A percentile compares a stretch with the other conserved stretches of the same genome.
These are phyloP conservation scores for Aspergillus costaricaensis DNA, from an alignment of 2,329 filamentous ascomycete genomes.

Conservation along the genomic window DNA sequence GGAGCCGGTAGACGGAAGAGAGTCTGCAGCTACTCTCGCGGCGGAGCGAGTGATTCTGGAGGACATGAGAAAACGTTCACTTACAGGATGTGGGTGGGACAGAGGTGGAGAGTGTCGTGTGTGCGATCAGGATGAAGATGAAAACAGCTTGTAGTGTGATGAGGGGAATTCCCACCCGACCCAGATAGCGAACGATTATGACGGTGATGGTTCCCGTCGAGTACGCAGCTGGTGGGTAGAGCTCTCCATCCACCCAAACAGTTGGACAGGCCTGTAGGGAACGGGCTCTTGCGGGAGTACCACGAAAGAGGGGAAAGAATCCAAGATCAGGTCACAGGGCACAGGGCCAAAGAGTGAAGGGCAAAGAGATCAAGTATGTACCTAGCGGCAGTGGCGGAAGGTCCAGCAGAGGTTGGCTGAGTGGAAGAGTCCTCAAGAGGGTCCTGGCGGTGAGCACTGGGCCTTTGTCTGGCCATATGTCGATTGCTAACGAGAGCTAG, in stretches of 20 bases:
- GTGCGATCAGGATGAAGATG: neutral
- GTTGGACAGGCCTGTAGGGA: neutral
- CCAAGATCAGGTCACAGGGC: constrained; percentile 3
- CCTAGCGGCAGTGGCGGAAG: constrained; percentile 37
- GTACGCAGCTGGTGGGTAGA: constrained; percentile 1
- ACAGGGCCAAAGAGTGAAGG: constrained; percentile 12
- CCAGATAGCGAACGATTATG: neutral
- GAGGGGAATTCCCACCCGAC: neutral
- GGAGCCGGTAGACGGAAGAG: constrained; percentile 47
- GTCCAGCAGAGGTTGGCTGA: constrained; percentile 34
- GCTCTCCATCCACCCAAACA: constrained; percentile 4
- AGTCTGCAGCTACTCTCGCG: constrained; percentile 79
- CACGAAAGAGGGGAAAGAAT: constrained; percentile 3
- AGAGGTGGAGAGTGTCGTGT: constrained; percentile 5
- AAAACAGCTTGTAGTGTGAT: neutral
- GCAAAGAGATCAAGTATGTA: constrained; percentile 33
- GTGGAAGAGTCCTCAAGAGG: constrained; percentile 44
- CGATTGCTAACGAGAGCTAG: constrained; percentile 35
- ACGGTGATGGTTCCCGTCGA: neutral
- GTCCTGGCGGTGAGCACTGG: constrained; percentile 47
- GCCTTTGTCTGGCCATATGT: constrained; percentile 52
- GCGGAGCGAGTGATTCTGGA: constrained; percentile 94
- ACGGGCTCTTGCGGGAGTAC: constrained; percentile 6
- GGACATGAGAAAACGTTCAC: constrained; percentile 75
- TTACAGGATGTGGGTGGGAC: constrained; percentile 15